Evolutionary conservation across 2,329 filamentous ascomycete species (phyloP), one percentile per base, ranked within the genome.

Genomic region (Aspergillus sp.): DNA sequence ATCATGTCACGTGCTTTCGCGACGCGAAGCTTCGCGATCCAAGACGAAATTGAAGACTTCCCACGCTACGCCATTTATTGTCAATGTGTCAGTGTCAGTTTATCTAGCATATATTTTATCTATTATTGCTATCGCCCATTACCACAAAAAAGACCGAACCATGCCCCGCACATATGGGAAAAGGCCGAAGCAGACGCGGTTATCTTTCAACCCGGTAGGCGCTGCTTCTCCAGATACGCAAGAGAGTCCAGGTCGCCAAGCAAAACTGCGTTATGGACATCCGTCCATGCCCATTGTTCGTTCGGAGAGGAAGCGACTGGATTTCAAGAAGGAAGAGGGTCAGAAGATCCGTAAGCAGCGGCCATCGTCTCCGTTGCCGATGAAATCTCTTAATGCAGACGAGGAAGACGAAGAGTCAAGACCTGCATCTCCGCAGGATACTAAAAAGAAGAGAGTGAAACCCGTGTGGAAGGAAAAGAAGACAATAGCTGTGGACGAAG

Each of bases 161-260:
- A 67, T 67, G 65, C 60, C 64, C 50, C 61, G 62, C 56, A 62
- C 55, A 45, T 53, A 56, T 41, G 53, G 54, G 41, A 66, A 65
- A 53, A 30, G 12, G 25, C 52, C 50, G 45, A 68, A 68, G 54
- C 72, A 74, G 57, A 69, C 71, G 44, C 69, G 67, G 43, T 64
- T 74, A 35, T 55, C 67, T n/a, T 74, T 74, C 53, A 62, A 67
- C 9, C 58, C 71, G 19, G 47, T 66, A 12, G 49, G 61, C 27
- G 59, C 64, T 10, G 53, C 62, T 1, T 59, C 66, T 5, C 54
- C 58, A 5, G 58, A 52, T 15, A 54, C 41, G 42, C 52, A 57
- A 13, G 42, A 49, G 13, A 56, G 53, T 7, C 52, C 53, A 13
- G 53, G 37, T 38, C 60, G 62, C 42, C 55, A 62, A 22, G 63